Evolutionary conservation across 352 stramenopile genomes (phyloP), one percentile per base, ranked within the genome.

Genomic region (Sclerospora graminicola): DNA sequence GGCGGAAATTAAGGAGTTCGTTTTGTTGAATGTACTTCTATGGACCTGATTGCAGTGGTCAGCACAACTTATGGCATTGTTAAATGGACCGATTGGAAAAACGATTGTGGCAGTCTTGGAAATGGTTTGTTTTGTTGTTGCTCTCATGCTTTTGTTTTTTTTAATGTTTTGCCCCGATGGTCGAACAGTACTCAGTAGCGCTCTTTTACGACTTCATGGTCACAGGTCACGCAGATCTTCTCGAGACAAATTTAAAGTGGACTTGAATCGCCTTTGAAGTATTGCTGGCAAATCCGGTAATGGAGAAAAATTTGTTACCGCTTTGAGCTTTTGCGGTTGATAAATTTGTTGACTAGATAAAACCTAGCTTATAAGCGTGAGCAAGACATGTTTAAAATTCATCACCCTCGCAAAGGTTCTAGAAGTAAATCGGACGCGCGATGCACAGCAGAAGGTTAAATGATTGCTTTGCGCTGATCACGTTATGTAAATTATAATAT

Each of bases 151-250:
- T 7, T 26, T 6, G 6, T 26, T n/a, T 26, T 26, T 26, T 6
- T 26, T 26, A 26, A 26, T 26, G 21, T 26, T 50, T 31, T 41
- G 24, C 46, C 19, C 35, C 87, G 79, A 79, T 89, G 51, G 80
- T 77, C 1, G 56, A 59, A 5, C 67, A 87, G 44, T 92, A 87
- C 41, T 70, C 77, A 4, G 57, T 55, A 6, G 75, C 80, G 8
- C 54, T 92, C 5, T 91, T 88, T 35, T 92, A 89, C 44, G 80
- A 92, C 32, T 92, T 86, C 48, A 81, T 77, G 45, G 59, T 89
- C 21, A 83, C n/a, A n/a, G n/a, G n/a, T n/a, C 77, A 0, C 81
- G 60, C 29, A 58, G 43, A 15, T 63, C 60, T 14, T 63, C 64
- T 2, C 34, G 55, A 8, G 59, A 49, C 1, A 37, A 42, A 13